Conservation (phyloP, 768 basidiomycete genomes). For the Astraeus odoratus region DNA sequence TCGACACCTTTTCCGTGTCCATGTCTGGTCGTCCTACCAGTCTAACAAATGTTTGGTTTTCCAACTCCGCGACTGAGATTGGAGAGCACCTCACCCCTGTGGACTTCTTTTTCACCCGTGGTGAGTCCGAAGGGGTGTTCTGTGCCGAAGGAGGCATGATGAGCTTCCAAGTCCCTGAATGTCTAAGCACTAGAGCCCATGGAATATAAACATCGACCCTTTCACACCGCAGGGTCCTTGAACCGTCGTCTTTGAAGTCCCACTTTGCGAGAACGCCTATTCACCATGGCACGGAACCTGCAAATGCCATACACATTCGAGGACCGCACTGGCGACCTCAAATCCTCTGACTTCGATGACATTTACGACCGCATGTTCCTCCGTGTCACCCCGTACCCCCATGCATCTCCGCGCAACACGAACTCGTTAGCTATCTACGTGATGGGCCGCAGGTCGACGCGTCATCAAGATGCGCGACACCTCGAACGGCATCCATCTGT, state of each 20-base stretch:
- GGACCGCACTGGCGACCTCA: slow-evolving; percentile 54
- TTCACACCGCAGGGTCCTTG: slow-evolving; percentile 1
- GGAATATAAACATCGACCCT: slow-evolving; percentile 14
- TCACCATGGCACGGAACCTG: slow-evolving; percentile 14
- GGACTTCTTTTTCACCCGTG: slow-evolving; percentile 21
- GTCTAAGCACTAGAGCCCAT: slow-evolving; percentile 14
- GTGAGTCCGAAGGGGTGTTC: slow-evolving; percentile 14
- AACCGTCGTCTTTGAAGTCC: not conserved
- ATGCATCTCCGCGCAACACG: slow-evolving; percentile 20
- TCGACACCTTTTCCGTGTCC: not conserved
- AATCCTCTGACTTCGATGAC: slow-evolving; percentile 64
- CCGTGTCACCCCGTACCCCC: slow-evolving; percentile 48
- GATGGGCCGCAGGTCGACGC: slow-evolving; percentile 59
- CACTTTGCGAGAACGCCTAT: slow-evolving; percentile 9
- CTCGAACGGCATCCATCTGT: slow-evolving; percentile 47
- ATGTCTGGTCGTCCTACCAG: not conserved
- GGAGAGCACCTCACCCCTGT: slow-evolving; percentile 17
- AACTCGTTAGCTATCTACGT: slow-evolving; percentile 51
- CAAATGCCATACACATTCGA: slow-evolving; percentile 55
- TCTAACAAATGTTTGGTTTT: slow-evolving; percentile 8
- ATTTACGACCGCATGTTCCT: slow-evolving; percentile 73
- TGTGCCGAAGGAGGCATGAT: slow-evolving; percentile 14
- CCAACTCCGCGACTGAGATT: slow-evolving; percentile 26
- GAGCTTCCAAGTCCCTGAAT: slow-evolving; percentile 12
- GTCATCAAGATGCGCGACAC: slow-evolving; percentile 48